Evolutionary conservation across 805 yeast species (phyloP), one percentile per base, ranked within the genome.

Genomic region (Yarrowia sp.): DNA sequence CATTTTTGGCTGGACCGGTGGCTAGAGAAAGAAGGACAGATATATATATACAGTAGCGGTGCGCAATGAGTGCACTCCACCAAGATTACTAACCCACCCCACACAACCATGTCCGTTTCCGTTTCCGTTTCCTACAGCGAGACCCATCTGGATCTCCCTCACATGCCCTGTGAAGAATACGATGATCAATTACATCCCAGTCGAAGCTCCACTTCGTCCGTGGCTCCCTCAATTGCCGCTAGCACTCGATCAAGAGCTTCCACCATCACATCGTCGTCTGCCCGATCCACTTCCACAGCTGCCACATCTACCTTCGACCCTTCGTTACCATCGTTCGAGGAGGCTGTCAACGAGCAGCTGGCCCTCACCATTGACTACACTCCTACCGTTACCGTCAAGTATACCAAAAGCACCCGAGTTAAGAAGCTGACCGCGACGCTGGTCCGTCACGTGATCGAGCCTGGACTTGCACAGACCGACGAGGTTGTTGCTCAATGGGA

Each of bases 111-210:
- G 67, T 46, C 56, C 12, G 35, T 48, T 26, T 15, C 5, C 12
- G 35, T 48, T 26, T 15, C 5, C 14, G 38, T 63, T 26, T 63
- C 67, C 26, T 63, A 63, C 40, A 12, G 38, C 36, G 46, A 48
- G 43, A 40, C 49, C 67, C 53, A 48, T 48, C 56, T 63, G 36
- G 67, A 63, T 40, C 67, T 63, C 43, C 67, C 67, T 5, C 56
- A 46, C 40, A 46, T 63, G 53, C 67, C 67, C 56, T 63, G 67
- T 22, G 67, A 63, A 48, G 67, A 63, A 15, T 63, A 63, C 56
- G 56, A 46, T 40, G 49, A 58, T 16, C 41, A 16, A 32, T 41
- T 41, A 40, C 61, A 55, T 3, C 61, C 61, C 40, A 55, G 45
- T 14, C 59, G 46, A 15, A 40, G 35, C 48, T 14, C 61, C 36